Conservation (phyloP, 31 red algal genomes). For the Endocladia muricata region DNA sequence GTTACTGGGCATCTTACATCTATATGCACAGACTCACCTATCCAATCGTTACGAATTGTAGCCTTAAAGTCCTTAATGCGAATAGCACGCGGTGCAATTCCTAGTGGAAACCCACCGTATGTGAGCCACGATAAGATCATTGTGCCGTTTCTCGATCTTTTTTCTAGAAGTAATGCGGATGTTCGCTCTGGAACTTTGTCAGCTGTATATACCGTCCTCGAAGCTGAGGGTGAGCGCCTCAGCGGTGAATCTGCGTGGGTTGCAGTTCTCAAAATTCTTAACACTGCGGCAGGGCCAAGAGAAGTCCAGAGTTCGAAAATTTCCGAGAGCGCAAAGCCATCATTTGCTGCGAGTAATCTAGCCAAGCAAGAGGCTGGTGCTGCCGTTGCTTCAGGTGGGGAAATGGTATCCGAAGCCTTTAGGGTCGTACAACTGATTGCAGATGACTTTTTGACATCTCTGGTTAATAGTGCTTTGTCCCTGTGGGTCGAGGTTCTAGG, state of each 20-base stretch:
- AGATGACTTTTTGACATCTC: constrained; percentile 65
- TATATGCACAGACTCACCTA: constrained; percentile 35
- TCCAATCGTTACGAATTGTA: constrained; percentile 21
- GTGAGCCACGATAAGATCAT: constrained; percentile 54
- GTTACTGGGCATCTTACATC: constrained; percentile 57
- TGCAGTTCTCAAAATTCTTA: constrained; percentile 58
- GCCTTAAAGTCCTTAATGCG: constrained; percentile 33
- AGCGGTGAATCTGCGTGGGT: constrained; percentile 57
- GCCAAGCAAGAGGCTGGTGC: neutral
- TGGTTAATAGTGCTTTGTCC: constrained; percentile 28
- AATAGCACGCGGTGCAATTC: constrained; percentile 51
- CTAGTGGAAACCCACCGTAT: constrained; percentile 1
- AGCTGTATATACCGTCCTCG: constrained; percentile 46
- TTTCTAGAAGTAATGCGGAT: constrained; percentile 39
- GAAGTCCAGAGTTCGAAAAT: neutral
- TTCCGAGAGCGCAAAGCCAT: neutral
- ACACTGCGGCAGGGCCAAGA: constrained; percentile 37
- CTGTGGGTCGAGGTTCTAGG: constrained; percentile 53
- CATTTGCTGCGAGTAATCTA: neutral
- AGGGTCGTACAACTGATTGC: constrained; percentile 69
- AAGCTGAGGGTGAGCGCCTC: constrained; percentile 52
- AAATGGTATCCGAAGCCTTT: constrained; percentile 74
- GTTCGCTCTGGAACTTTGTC: constrained; percentile 43
- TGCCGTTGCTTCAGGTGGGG: neutral
- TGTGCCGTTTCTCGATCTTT: constrained; percentile 47